phyloP scores from a whole-genome alignment of 192 early-diverging fungal genomes.

The Backusella tarrabulga region DNA sequence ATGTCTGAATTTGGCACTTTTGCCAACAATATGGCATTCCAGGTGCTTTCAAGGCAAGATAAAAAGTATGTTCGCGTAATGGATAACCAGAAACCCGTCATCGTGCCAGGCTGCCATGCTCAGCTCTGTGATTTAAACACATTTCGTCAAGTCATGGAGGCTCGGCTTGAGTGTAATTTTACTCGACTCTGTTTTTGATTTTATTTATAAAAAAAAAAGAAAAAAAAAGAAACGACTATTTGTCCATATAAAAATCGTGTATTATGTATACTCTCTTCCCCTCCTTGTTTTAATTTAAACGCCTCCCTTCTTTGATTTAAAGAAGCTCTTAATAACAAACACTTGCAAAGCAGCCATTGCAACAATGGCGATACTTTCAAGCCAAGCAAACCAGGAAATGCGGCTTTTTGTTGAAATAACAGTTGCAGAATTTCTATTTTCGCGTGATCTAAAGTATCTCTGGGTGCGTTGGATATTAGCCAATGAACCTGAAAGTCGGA shows the following conservation, averaged over 20 bases:
- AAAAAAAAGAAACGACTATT: neutral
- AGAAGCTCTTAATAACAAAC: slow-evolving; percentile 91
- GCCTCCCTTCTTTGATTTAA: slow-evolving; percentile 66
- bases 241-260: neutral
- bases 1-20: neutral
- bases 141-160: neutral
- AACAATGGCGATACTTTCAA: slow-evolving; percentile 78
- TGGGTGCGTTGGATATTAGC: slow-evolving; percentile 75
- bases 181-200: neutral
- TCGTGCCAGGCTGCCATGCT: neutral
- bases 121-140: neutral
- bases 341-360: slow-evolving; percentile 90
- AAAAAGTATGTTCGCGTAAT: neutral
- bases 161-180: neutral
- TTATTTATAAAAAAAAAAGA: neutral
- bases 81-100: neutral
- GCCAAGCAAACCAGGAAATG: slow-evolving; percentile 91
- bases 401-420: slow-evolving; percentile 83
- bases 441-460: slow-evolving; percentile 86
- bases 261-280: neutral
- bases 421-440: slow-evolving; percentile 90
- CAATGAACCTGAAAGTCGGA: slow-evolving; percentile 63
- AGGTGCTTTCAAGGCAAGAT: neutral
- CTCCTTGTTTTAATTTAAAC: slow-evolving; percentile 40
- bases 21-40: neutral